Conservation (phyloP, 2,329 filamentous ascomycete genomes). For the Monosporascus sp. region DNA sequence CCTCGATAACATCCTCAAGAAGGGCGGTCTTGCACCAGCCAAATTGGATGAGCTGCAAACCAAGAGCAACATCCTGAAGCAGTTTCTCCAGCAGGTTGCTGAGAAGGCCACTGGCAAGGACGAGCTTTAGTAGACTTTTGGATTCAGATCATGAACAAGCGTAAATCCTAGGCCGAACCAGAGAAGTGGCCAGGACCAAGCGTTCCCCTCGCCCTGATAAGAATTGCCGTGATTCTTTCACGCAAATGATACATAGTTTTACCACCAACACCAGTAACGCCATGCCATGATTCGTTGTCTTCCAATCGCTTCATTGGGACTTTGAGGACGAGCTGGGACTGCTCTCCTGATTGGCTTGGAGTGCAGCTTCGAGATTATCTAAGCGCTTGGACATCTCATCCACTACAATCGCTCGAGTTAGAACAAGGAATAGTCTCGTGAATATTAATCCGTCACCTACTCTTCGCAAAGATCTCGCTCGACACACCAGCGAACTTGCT, state of each 20-base stretch:
- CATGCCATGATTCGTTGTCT: slow-evolving; percentile 7
- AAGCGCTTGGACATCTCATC: slow-evolving; percentile 87
- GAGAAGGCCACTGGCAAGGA: slow-evolving; percentile 57
- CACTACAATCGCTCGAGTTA: slow-evolving; percentile 50
- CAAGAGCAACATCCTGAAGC: slow-evolving; percentile 82
- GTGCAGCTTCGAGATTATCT: slow-evolving; percentile 73
- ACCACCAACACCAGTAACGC: slow-evolving; percentile 15
- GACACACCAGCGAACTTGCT: slow-evolving; percentile 83
- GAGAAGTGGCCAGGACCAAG: neutral
- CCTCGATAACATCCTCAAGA: slow-evolving; percentile 73
- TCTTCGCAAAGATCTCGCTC: slow-evolving; percentile 82
- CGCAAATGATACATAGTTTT: slow-evolving; percentile 1
- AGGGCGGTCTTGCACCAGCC: slow-evolving; percentile 76
- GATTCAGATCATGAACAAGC: neutral
- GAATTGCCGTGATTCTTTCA: slow-evolving; percentile 3
- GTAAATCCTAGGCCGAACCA: neutral
- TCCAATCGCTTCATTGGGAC: slow-evolving; percentile 17
- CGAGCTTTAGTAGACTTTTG: slow-evolving; percentile 42
- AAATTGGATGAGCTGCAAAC: slow-evolving; percentile 85
- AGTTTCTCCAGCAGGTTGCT: slow-evolving; percentile 61
- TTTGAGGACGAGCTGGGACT: slow-evolving; percentile 32
- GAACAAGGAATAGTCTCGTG: neutral
- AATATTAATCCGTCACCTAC: slow-evolving; percentile 39
- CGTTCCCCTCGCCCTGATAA: neutral
- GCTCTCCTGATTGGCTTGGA: slow-evolving; percentile 53